phyloP scores from a whole-genome alignment of 352 stramenopile species.

The Phytophthora sp. region DNA sequence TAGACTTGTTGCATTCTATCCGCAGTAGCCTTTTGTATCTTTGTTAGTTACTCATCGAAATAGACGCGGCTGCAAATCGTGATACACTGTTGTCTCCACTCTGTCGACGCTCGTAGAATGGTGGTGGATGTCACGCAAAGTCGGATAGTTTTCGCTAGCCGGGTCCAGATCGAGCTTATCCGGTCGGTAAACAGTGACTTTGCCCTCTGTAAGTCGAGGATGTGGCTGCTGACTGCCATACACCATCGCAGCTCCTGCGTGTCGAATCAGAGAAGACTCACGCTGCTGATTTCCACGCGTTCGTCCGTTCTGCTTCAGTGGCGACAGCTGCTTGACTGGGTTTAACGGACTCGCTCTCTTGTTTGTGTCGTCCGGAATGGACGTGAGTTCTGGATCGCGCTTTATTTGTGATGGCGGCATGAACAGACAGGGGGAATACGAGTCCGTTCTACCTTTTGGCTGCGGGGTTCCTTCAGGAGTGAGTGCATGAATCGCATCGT shows the following conservation, averaged over 20 bases:
- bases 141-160: conserved; percentile 10
- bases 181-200: conserved; percentile 41
- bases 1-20: conserved; percentile 30
- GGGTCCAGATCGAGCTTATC: conserved; percentile 34
- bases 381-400: conserved; percentile 2
- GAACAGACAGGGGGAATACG: conserved; percentile 35
- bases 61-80: conserved; percentile 44
- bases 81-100: conserved; percentile 30
- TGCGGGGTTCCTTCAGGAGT: conserved; percentile 7
- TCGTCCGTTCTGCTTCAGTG: conserved; percentile 9
- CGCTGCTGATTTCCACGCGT: conserved; percentile 21
- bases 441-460: not conserved
- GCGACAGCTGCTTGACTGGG: conserved; percentile 11
- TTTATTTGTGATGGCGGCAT: conserved; percentile 32
- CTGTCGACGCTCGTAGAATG: conserved; percentile 6
- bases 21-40: conserved; percentile 27
- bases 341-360: conserved; percentile 13
- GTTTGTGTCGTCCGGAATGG: not conserved
- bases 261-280: conserved; percentile 30
- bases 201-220: conserved; percentile 27
- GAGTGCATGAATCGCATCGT: conserved; percentile 17
- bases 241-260: conserved; percentile 27
- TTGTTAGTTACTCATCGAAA: conserved; percentile 48
- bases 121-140: conserved; percentile 14
- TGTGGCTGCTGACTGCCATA: conserved; percentile 7